phyloP scores from a whole-genome alignment of 176 grass and related monocot genomes.

The Aegilops sharonensis region DNA sequence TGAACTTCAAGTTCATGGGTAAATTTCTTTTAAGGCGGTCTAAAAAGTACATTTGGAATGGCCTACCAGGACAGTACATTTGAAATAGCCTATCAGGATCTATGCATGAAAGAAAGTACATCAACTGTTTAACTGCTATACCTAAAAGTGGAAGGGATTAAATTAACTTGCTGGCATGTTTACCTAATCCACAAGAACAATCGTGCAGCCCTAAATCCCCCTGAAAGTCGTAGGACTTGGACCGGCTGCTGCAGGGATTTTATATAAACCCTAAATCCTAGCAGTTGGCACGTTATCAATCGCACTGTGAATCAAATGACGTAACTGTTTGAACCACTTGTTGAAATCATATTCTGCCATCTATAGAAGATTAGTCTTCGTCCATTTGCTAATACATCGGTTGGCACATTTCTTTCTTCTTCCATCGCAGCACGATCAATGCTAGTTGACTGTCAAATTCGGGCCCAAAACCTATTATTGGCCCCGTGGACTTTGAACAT shows the following conservation, averaged over 20 bases:
- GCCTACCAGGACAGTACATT: neutral
- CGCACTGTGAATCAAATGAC: neutral
- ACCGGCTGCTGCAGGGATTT: neutral
- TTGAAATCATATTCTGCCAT: neutral
- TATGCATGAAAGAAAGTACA: neutral
- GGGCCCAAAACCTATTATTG: neutral
- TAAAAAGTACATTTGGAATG: neutral
- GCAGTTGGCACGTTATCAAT: neutral
- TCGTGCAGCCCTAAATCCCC: neutral
- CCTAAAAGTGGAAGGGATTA: constrained; percentile 26
- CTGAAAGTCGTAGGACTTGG: neutral
- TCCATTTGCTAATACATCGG: neutral
- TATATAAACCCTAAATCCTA: neutral
- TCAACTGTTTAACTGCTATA: constrained; percentile 21
- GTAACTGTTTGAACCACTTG: neutral
- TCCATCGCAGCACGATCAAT: neutral
- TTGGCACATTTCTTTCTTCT: neutral
- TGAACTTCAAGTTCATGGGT: neutral
- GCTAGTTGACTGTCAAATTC: neutral
- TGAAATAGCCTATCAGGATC: neutral
- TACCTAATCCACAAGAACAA: neutral
- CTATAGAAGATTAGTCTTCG: neutral
- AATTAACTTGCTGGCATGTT: constrained; percentile 7
- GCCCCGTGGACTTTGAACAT: neutral
- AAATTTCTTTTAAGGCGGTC: neutral